Evolutionary conservation across 2,329 filamentous ascomycete species (phyloP).

Genomic region (Monosporascus sp.): DNA sequence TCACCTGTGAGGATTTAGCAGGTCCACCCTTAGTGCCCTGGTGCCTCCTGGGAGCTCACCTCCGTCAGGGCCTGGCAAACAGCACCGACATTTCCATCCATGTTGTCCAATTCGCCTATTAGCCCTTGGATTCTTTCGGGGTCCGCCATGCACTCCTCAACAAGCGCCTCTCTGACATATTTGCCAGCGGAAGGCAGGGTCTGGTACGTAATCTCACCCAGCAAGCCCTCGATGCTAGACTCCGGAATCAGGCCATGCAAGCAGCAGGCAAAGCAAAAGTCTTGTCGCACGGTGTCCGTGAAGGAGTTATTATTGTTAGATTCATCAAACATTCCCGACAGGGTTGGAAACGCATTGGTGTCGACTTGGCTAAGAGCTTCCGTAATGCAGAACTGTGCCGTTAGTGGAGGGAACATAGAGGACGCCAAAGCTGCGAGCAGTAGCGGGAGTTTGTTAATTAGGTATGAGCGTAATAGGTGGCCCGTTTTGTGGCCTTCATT

Average conservation of each 20-base stretch:
- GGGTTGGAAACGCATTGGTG: constrained; percentile 65
- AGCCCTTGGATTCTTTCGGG: constrained; percentile 69
- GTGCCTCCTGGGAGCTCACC: constrained; percentile 34
- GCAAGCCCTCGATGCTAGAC: constrained; percentile 68
- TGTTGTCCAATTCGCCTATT: constrained; percentile 76
- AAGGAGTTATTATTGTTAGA: constrained; percentile 52
- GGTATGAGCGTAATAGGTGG: constrained; percentile 76
- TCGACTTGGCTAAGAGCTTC: constrained; percentile 76
- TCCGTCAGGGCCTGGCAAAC: constrained; percentile 74
- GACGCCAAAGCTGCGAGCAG: constrained; percentile 46
- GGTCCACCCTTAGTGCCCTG: neutral
- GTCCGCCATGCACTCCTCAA: constrained; percentile 72
- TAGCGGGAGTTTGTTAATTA: constrained; percentile 63
- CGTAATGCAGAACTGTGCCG: constrained; percentile 62
- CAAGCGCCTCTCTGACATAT: constrained; percentile 71
- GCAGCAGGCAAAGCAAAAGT: constrained; percentile 88
- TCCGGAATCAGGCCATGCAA: constrained; percentile 80
- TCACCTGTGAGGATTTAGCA: constrained; percentile 40
- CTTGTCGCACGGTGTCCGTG: constrained; percentile 54
- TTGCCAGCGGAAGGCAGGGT: constrained; percentile 68
- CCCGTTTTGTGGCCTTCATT: constrained; percentile 53
- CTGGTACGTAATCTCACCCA: constrained; percentile 80
- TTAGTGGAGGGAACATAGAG: constrained; percentile 71
- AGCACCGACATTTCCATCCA: constrained; percentile 87
- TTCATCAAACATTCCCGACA: constrained; percentile 54